Evolutionary conservation across 306 rosid species (phyloP).

Genomic region (Fragaria iinumae): DNA sequence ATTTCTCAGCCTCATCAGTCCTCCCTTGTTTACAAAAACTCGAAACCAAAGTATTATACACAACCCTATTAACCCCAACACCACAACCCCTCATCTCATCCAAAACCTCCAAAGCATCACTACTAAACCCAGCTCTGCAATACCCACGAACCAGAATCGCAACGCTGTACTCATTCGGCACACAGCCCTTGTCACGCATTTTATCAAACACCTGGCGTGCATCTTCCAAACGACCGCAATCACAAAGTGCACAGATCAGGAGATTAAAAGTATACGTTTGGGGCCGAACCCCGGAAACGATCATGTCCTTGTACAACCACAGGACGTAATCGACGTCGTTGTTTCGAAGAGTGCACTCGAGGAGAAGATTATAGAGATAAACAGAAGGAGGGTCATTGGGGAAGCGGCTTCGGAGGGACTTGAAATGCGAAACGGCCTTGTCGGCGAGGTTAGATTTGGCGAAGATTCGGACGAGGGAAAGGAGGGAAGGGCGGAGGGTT

Average conservation of each 20-base stretch:
- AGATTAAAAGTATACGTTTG: conserved; percentile 79
- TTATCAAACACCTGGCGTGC: conserved; percentile 73
- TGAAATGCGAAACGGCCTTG: conserved; percentile 55
- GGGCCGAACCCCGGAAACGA: conserved; percentile 52
- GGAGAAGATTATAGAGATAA: conserved; percentile 59
- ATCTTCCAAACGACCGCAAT: conserved; percentile 46
- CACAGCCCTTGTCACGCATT: conserved; percentile 78
- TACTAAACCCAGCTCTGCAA: conserved; percentile 51
- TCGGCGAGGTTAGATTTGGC: conserved; percentile 47
- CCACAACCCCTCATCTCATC: conserved; percentile 29
- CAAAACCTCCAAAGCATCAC: conserved; percentile 50
- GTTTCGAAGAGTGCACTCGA: conserved; percentile 43
- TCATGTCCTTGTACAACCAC: conserved; percentile 83
- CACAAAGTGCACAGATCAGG: conserved; percentile 52
- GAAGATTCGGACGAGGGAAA: conserved; percentile 38
- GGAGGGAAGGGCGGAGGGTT: conserved; percentile 46
- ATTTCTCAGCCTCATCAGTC: conserved; percentile 73
- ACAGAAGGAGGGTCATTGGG: conserved; percentile 49
- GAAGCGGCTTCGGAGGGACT: conserved; percentile 54
- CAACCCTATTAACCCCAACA: conserved; percentile 48
- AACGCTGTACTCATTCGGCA: conserved; percentile 62
- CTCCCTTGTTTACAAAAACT: conserved; percentile 55
- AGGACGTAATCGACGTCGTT: conserved; percentile 39
- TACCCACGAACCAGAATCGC: conserved; percentile 84
- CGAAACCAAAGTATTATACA: conserved; percentile 78